Evolutionary conservation across 164 flowering plant genomes (phyloP).

Genomic region (Akebia trifoliata): DNA sequence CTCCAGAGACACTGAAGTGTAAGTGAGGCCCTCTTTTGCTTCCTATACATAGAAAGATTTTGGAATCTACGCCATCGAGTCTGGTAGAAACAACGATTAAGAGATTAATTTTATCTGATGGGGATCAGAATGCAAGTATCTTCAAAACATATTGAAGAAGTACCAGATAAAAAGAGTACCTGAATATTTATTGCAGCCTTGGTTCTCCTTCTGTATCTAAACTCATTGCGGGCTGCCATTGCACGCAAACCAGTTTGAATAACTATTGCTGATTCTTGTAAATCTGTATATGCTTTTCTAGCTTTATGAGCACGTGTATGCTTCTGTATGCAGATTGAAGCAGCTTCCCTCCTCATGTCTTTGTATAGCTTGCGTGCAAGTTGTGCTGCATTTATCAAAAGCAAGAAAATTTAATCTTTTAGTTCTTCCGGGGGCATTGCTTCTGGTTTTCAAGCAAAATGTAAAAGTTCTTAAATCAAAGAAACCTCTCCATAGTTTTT

Average conservation of each 20-base stretch:
- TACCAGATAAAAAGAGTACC: conserved; percentile 27
- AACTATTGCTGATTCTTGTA: conserved; percentile 46
- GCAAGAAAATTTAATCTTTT: conserved; percentile 1
- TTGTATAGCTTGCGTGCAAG: conserved; percentile 65
- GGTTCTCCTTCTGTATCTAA: conserved; percentile 49
- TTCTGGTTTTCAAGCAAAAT: background rate
- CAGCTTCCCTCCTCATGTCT: conserved; percentile 62
- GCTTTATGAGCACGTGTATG: conserved; percentile 45
- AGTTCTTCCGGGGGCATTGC: background rate
- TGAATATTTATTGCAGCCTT: conserved; percentile 63
- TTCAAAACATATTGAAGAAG: conserved; percentile 1
- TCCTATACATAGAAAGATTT: conserved; percentile 42
- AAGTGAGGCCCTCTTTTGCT: conserved; percentile 48
- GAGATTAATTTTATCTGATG: background rate
- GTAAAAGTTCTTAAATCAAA: background rate
- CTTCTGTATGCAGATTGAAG: conserved; percentile 60
- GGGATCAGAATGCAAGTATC: background rate
- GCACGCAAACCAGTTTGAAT: conserved; percentile 70
- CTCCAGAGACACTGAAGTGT: conserved; percentile 79
- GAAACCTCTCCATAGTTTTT: conserved; percentile 74
- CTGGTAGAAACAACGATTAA: conserved; percentile 30
- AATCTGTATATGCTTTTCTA: conserved; percentile 40
- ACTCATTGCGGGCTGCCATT: conserved; percentile 67
- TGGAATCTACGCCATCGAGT: conserved; percentile 60
- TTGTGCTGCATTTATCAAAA: conserved; percentile 32